A percentile compares a stretch with the other conserved stretches of the same genome.
These are phyloP conservation scores for Leishmania amazonensis DNA, from an alignment of 208 protist species.

Conservation along the genomic window DNA sequence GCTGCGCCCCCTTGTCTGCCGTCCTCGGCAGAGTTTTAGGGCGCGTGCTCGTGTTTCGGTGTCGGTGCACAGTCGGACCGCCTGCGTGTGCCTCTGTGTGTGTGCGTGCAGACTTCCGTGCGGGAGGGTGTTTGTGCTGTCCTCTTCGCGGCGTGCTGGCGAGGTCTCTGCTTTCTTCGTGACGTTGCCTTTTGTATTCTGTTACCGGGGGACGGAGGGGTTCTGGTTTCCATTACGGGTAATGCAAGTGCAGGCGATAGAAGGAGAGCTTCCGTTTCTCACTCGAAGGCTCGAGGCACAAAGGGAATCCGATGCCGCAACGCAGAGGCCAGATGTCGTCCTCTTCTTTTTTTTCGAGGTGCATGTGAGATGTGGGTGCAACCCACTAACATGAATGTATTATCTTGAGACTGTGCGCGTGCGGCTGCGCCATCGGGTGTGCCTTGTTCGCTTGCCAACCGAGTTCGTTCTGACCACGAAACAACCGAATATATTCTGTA, in stretches of 20 bases:
- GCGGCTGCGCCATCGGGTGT: background rate
- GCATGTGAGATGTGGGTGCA: background rate
- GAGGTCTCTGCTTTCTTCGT: background rate
- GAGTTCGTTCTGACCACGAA: background rate
- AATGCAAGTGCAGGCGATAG: background rate
- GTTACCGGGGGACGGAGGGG: no score
- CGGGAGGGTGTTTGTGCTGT: background rate
- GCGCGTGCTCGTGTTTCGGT: background rate
- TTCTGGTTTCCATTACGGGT: background rate
- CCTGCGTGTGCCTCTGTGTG: background rate
- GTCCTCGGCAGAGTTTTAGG: background rate
- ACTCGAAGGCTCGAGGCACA: background rate
- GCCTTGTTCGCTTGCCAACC: no score
- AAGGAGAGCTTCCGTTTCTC: background rate
- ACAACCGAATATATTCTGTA: no score
- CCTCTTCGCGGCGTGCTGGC: background rate
- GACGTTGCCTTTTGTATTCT: no score
- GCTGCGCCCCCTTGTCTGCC: background rate
- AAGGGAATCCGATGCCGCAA: background rate
- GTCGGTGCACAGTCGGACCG: background rate
- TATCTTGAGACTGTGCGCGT: background rate
- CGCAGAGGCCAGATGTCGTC: background rate
- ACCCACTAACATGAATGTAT: background rate
- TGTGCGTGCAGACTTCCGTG: background rate
- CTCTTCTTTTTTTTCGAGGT: background rate